These are phyloP conservation scores for Globisporangium heterothallicum DNA, from an alignment of 352 stramenopile species.

Conservation along the genomic window DNA sequence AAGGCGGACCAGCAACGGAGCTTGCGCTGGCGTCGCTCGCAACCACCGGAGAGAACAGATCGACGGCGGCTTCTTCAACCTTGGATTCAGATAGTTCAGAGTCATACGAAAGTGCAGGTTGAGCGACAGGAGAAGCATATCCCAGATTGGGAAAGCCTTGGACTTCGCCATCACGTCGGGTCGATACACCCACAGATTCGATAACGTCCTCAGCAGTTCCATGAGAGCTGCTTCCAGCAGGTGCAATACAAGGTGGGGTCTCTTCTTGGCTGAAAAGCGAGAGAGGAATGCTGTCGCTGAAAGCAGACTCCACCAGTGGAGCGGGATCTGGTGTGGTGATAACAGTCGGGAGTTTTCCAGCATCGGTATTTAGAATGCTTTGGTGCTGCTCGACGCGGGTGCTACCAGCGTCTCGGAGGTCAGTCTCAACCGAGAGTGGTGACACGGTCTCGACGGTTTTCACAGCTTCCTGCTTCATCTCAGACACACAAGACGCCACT, in stretches of 20 bases:
- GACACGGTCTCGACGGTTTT: too few relatives aligned
- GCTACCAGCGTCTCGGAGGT: too few relatives aligned
- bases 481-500: not conserved
- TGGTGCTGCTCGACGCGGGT: too few relatives aligned
- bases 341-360: not conserved
- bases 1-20: not conserved
- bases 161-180: not conserved
- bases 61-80: not conserved
- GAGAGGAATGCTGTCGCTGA: not conserved
- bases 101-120: not conserved
- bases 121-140: not conserved
- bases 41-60: not conserved
- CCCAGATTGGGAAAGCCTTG: not conserved
- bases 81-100: not conserved
- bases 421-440: too few relatives aligned
- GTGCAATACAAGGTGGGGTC: not conserved
- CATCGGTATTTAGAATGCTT: too few relatives aligned
- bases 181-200: not conserved
- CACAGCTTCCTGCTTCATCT: not conserved
- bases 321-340: not conserved
- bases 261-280: not conserved
- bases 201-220: not conserved
- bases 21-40: not conserved
- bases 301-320: not conserved
- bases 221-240: too few relatives aligned